Base-by-base conservation (phyloP, 371 early-diverging fungal genomes). In the Nematocida ausubeli region DNA sequence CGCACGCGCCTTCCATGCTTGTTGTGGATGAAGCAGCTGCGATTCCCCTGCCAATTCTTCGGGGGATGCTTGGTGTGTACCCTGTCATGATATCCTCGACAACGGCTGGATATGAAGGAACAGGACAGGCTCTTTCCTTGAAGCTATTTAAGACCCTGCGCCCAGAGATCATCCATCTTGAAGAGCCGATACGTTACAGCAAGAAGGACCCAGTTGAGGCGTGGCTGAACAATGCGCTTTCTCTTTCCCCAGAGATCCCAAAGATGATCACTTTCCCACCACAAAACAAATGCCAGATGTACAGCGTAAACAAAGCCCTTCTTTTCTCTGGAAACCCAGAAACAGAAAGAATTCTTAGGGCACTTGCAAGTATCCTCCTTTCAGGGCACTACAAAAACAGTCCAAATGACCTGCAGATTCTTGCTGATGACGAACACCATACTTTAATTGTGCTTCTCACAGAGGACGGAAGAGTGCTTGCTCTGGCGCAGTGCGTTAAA, bases 1-100 rank as follows among this genome's bases (percentile, higher is more conserved):
- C 65, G 26, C 70, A 75, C 39, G 70, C 78, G 42, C 81, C 14
- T 91, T 96, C 96, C 87, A 87, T 98, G 70, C 85, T 98, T 4
- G 93, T 98, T 2, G 94, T 98, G 84, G 99, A 98, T 85, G 99
- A 98, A 88, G 99, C 99, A 28, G 99, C 99, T 22, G 96, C 96
- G 26, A 95, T 98, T 84, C 96, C 96, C 44, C 86, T 95, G 64
- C 92, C 96, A 4, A 71, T 92, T 52, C 94, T 97, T 6, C 90
- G 90, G 83, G 89, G 89, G 39, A 88, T 96, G 34, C 84, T 97
- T 70, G 94, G 94, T 32, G 92, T 93, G 26, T 94, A 95, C 83
- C 88, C 95, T 14, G 92, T 95, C 16, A 93, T 96, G 79, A 93
- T 98, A 92, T 92, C 99, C 0, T 94, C 96, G 9, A 98, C 99